These are phyloP conservation scores for Didymellaceae sp. DNA, from an alignment of 2,329 filamentous ascomycete genomes.

Conservation along the genomic window DNA sequence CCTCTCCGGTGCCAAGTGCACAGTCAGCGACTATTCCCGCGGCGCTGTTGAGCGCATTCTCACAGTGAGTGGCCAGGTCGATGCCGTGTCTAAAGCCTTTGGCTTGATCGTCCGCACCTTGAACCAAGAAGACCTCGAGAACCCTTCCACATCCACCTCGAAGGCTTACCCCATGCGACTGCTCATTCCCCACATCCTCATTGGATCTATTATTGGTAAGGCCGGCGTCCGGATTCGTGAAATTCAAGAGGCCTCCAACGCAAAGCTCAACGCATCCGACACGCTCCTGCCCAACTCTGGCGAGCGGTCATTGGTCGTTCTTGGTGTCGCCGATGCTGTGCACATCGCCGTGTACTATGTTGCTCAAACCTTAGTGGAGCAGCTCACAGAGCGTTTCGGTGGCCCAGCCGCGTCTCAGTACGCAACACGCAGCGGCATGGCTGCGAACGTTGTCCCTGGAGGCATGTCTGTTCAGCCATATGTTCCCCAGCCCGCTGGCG, in stretches of 20 bases:
- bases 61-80: slow-evolving; percentile 94
- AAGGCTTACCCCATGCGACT: slow-evolving; percentile 97
- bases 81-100: slow-evolving; percentile 98
- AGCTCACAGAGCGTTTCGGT: slow-evolving; percentile 94
- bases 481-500: slow-evolving; percentile 88
- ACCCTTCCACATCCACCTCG: slow-evolving; percentile 87
- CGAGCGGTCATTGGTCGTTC: slow-evolving; percentile 95
- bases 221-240: slow-evolving; percentile 94
- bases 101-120: slow-evolving; percentile 97
- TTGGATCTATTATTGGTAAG: slow-evolving; percentile 98
- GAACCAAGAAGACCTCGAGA: slow-evolving; percentile 92
- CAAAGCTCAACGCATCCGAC: slow-evolving; percentile 94
- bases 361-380: slow-evolving; percentile 95
- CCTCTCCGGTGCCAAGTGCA: slow-evolving; percentile 96
- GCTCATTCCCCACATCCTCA: slow-evolving; percentile 94
- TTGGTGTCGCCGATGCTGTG: slow-evolving; percentile 96
- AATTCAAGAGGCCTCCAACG: slow-evolving; percentile 97
- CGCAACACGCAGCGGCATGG: slow-evolving; percentile 90
- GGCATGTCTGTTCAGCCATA: slow-evolving; percentile 99
- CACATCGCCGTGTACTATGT: slow-evolving; percentile 99
- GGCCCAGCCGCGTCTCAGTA: slow-evolving; percentile 97
- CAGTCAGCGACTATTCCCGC: slow-evolving; percentile 96
- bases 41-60: slow-evolving; percentile 97
- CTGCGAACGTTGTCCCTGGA: slow-evolving; percentile 90
- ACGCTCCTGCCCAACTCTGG: slow-evolving; percentile 92